These are phyloP conservation scores for Saccharomyces hybrid DNA, from an alignment of 1,139 yeast genomes.

Conservation along the genomic window DNA sequence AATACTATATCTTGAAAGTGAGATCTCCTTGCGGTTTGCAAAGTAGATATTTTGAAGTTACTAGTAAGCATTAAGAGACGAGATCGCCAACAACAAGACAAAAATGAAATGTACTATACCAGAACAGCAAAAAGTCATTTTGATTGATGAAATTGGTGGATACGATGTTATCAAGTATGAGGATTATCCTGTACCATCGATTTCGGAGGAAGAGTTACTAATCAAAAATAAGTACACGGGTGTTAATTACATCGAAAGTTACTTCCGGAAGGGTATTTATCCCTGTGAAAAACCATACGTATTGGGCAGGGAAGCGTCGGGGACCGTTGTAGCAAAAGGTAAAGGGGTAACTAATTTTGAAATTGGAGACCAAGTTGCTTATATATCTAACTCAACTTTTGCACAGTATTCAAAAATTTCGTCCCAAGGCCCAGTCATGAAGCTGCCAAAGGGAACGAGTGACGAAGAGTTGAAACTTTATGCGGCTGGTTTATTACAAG, in stretches of 20 bases:
- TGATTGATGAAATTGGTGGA: conserved; percentile 49
- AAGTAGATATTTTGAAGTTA: no score
- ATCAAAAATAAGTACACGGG: conserved; percentile 72
- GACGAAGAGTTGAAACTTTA: conserved; percentile 45
- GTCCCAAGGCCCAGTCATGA: conserved; percentile 36
- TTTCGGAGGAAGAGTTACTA: conserved; percentile 49
- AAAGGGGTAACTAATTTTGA: conserved; percentile 45
- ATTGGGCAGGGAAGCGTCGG: conserved; percentile 83
- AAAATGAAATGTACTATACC: conserved; percentile 36
- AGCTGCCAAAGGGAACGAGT: conserved; percentile 42
- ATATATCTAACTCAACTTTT: conserved; percentile 46
- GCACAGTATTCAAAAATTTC: conserved; percentile 61
- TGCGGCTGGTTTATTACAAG: conserved; percentile 62
- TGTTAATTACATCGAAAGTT: conserved; percentile 73
- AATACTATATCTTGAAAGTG: background rate
- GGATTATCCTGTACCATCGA: conserved; percentile 52
- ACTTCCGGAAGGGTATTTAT: conserved; percentile 73
- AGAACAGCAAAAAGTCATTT: conserved; percentile 49
- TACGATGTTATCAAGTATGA: conserved; percentile 47
- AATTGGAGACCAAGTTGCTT: conserved; percentile 71
- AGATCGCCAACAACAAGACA: no score
- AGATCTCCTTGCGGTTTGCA: background rate
- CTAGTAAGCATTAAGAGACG: no score
- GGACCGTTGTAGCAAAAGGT: conserved; percentile 66
- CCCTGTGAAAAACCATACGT: conserved; percentile 51